Evolutionary conservation across 805 yeast species (phyloP).

Genomic region (Candida ulmi): DNA sequence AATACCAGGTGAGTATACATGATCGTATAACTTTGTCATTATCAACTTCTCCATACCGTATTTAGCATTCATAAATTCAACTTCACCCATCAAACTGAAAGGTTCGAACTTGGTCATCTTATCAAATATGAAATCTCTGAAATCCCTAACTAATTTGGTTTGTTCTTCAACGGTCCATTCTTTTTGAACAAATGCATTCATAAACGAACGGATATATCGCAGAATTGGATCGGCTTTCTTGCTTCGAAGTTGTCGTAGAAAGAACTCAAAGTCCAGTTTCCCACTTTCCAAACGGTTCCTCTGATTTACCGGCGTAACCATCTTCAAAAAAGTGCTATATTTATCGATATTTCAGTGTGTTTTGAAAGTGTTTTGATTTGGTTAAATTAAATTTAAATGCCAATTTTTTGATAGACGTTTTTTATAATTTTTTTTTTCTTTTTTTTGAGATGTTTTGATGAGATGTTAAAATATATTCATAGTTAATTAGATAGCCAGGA

Average conservation of each 20-base stretch:
- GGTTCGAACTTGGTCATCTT: slow-evolving; percentile 65
- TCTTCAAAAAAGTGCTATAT: too few relatives aligned
- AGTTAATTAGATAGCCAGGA: too few relatives aligned
- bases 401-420: not conserved
- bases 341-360: too few relatives aligned
- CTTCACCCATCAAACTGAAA: slow-evolving; percentile 57
- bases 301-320: not conserved
- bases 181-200: slow-evolving; percentile 58
- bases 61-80: slow-evolving; percentile 61
- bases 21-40: slow-evolving; percentile 77
- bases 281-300: not conserved
- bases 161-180: slow-evolving; percentile 77
- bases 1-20: slow-evolving; percentile 77
- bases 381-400: too few relatives aligned
- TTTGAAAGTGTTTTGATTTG: not conserved
- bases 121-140: slow-evolving; percentile 62
- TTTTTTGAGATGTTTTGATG: not conserved
- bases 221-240: slow-evolving; percentile 86
- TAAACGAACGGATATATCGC: slow-evolving; percentile 77
- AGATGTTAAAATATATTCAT: too few relatives aligned
- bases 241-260: slow-evolving; percentile 63
- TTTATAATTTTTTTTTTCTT: slow-evolving; percentile 1
- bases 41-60: slow-evolving; percentile 92
- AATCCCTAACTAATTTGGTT: slow-evolving; percentile 68
- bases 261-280: slow-evolving; percentile 76